Evolutionary conservation across 176 grass and related monocot genomes (phyloP).

Genomic region (Thinopyrum elongatum): DNA sequence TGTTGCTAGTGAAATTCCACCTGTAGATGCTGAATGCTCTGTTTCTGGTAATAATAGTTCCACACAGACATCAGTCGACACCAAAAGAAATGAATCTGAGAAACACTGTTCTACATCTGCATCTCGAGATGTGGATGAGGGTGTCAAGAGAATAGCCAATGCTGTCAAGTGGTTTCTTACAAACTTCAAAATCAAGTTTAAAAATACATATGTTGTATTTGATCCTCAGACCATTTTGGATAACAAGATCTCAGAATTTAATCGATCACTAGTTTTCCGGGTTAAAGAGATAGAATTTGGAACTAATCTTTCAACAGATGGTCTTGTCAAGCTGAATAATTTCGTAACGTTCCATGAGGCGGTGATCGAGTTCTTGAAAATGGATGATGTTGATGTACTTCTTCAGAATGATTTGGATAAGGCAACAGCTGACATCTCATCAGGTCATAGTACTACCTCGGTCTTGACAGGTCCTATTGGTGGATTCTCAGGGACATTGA

Average conservation of each 20-base stretch:
- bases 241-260: conserved; percentile 40
- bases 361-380: conserved; percentile 84
- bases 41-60: conserved; percentile 39
- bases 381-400: conserved; percentile 59
- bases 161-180: conserved; percentile 91
- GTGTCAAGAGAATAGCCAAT: conserved; percentile 91
- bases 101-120: conserved; percentile 51
- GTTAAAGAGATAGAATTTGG: conserved; percentile 89
- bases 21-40: conserved; percentile 47
- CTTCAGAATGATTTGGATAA: conserved; percentile 48
- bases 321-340: conserved; percentile 68
- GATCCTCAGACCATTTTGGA: conserved; percentile 58
- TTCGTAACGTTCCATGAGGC: conserved; percentile 83
- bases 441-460: conserved; percentile 49
- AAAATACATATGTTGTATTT: conserved; percentile 80
- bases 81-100: conserved; percentile 32
- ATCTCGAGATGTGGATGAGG: conserved; percentile 86
- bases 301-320: conserved; percentile 60
- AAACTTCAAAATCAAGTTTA: conserved; percentile 83
- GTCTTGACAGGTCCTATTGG: conserved; percentile 78
- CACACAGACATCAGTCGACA: conserved; percentile 30
- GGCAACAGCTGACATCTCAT: conserved; percentile 34
- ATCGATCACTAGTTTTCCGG: conserved; percentile 73
- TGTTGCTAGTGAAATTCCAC: conserved; percentile 46
- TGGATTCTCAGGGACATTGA: conserved; percentile 81